Conservation (phyloP, 176 grass and related monocot species). For the Aegilops umbellulata region DNA sequence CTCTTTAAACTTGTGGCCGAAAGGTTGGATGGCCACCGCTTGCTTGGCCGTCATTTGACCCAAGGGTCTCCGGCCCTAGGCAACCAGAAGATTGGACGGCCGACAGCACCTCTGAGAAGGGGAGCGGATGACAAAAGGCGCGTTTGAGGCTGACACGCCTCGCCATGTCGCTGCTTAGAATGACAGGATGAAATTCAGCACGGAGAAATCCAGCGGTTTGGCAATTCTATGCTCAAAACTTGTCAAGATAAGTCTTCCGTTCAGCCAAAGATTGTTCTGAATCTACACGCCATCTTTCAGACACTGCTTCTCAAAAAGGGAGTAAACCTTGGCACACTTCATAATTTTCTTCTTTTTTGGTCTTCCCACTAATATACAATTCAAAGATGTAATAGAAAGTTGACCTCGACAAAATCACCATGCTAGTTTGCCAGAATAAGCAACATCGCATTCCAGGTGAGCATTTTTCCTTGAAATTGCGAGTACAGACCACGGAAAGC, state of each 20-base stretch:
- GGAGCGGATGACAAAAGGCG: background rate
- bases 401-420: background rate
- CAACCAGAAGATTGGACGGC: slow-evolving; percentile 8
- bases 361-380: background rate
- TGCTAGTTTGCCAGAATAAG: background rate
- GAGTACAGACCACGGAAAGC: background rate
- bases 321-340: background rate
- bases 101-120: background rate
- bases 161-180: background rate
- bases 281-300: background rate
- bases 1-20: slow-evolving; percentile 14
- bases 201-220: background rate
- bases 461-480: background rate
- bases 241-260: background rate
- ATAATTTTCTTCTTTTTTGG: background rate
- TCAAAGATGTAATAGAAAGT: background rate
- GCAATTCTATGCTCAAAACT: background rate
- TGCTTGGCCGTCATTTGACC: background rate
- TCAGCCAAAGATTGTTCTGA: no score
- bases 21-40: slow-evolving; percentile 12
- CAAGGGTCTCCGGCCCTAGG: background rate
- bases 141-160: background rate
- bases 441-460: background rate
- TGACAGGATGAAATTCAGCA: background rate
- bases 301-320: background rate